These are phyloP conservation scores for Boletus subcaerulescens DNA, from an alignment of 768 basidiomycete genomes.

Conservation along the genomic window DNA sequence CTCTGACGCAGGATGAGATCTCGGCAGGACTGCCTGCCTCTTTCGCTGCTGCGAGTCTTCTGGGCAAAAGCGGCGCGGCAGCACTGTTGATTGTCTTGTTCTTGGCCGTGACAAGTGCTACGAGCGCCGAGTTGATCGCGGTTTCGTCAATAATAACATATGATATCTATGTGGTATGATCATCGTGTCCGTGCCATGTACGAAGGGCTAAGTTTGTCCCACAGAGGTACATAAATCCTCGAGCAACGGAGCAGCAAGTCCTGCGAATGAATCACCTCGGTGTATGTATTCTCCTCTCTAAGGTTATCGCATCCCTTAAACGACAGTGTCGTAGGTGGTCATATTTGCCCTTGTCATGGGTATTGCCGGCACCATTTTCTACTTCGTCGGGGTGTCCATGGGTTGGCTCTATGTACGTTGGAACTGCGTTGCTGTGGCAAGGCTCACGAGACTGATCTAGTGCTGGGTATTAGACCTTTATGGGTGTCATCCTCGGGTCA, in stretches of 20 bases:
- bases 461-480: constrained; percentile 59
- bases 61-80: constrained; percentile 77
- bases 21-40: constrained; percentile 87
- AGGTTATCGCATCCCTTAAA: neutral
- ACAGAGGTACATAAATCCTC: constrained; percentile 76
- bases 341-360: constrained; percentile 77
- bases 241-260: constrained; percentile 72
- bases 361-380: constrained; percentile 82
- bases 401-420: constrained; percentile 84
- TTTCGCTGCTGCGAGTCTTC: constrained; percentile 76
- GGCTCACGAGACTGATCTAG: neutral
- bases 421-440: neutral
- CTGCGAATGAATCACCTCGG: constrained; percentile 65
- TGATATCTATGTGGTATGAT: constrained; percentile 72
- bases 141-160: constrained; percentile 82
- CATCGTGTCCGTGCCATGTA: neutral
- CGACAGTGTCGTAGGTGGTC: constrained; percentile 44
- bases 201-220: neutral
- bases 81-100: constrained; percentile 81
- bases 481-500: constrained; percentile 84
- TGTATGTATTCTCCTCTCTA: constrained; percentile 35
- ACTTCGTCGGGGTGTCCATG: constrained; percentile 88
- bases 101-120: constrained; percentile 82
- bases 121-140: constrained; percentile 88
- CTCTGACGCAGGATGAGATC: constrained; percentile 59